Evolutionary conservation across 2,329 filamentous ascomycete genomes (phyloP), one percentile per base, ranked within the genome.

Genomic region (Sporothrix phasma): DNA sequence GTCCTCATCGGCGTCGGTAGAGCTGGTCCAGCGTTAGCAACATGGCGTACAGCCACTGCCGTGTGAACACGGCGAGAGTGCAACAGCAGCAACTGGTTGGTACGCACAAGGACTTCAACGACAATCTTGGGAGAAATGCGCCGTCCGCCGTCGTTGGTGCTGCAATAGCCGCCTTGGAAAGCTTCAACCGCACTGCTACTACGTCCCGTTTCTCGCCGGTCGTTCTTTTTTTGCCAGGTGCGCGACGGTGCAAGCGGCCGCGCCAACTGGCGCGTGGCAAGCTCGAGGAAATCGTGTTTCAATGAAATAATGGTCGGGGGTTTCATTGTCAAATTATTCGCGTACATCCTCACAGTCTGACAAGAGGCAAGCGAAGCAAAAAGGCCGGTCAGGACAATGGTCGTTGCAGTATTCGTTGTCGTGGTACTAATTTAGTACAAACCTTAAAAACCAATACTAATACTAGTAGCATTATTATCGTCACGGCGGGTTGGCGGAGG

Each of bases 1-100:
- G 10, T 41, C 77, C 10, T 69, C 70, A 43, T 77, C 76, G 45
- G 80, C 17, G 8, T 17, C 29, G 60, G 72, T 90, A 90, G 51
- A 88, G 75, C 56, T 75, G 74, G 73, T 89, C 86, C 47, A 91
- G 84, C 75, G 76, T 89, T 87, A 1, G 88, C 87, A 19, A 90
- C 81, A 69, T 89, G 86, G 41, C 87, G 81, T 61, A 81, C 84
- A n/a, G 87, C 86, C 69, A 88, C 85, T 0, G 86, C 81, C 17
- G 85, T 81, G 72, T 89, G 89, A 5, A 85, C 84, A 63, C 85
- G 81, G 41, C 82, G 83, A 34, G 81, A 81, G 72, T 91, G 88
- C 68, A 87, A 84, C 68, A 82, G 81, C 15, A 90, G 75, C 17
- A 79, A 75, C 66, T 85, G 81, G 71, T 89, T 88, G 13, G 89